phyloP scores from a whole-genome alignment of 495 filamentous ascomycete species.

The Oidiodendron maius region DNA sequence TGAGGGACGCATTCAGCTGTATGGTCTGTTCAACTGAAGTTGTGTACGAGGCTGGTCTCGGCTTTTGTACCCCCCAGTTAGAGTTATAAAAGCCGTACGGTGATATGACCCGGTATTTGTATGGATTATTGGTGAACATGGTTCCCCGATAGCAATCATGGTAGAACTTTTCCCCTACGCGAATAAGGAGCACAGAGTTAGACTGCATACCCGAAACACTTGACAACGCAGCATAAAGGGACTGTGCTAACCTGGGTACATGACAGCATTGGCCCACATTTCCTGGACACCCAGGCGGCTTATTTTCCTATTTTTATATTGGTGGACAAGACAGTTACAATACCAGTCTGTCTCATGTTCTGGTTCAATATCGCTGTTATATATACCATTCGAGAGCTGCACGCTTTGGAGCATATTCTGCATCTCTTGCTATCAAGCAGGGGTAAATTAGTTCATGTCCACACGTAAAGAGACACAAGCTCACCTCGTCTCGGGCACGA shows the following conservation, averaged over 20 bases:
- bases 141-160: conserved; percentile 26
- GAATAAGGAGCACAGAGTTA: neutral
- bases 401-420: conserved; percentile 32
- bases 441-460: conserved; percentile 6
- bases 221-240: neutral
- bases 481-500: conserved; percentile 29
- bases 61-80: conserved; percentile 14
- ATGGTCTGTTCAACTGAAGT: conserved; percentile 27
- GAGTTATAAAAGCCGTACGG: conserved; percentile 16
- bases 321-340: conserved; percentile 30
- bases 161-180: conserved; percentile 31
- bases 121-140: conserved; percentile 28
- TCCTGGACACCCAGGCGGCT: conserved; percentile 31
- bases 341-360: conserved; percentile 33
- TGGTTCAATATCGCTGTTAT: conserved; percentile 42
- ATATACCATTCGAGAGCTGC: conserved; percentile 31
- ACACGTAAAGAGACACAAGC: neutral
- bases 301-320: conserved; percentile 27
- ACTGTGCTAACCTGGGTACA: conserved; percentile 34
- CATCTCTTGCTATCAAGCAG: conserved; percentile 34
- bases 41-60: conserved; percentile 23
- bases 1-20: conserved; percentile 27
- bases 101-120: conserved; percentile 23
- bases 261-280: conserved; percentile 39
- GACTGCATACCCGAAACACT: neutral